phyloP scores from a whole-genome alignment of 2,329 filamentous ascomycete species.

The Nothophaeocryptopus gaeumannii region DNA sequence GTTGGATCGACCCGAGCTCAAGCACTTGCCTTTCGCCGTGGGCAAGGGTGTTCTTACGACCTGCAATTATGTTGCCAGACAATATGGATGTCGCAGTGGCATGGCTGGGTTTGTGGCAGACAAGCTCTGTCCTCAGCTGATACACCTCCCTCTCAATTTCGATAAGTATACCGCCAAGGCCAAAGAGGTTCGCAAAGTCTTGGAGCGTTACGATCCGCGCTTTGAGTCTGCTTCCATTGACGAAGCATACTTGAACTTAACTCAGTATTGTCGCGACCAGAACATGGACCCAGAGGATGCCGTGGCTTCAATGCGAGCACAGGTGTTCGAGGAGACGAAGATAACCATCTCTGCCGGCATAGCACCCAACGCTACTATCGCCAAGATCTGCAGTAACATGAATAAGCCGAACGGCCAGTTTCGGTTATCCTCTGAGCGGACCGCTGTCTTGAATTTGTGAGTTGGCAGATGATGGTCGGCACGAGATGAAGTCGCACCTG shows the following conservation, averaged over 20 bases:
- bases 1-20: conserved; percentile 71
- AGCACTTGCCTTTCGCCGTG: conserved; percentile 84
- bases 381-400: conserved; percentile 91
- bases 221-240: conserved; percentile 95
- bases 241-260: conserved; percentile 95
- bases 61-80: conserved; percentile 84
- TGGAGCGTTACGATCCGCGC: conserved; percentile 81
- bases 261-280: conserved; percentile 71
- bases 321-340: conserved; percentile 71
- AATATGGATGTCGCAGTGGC: conserved; percentile 85
- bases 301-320: conserved; percentile 71
- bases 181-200: conserved; percentile 75
- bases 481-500: too few species aligned
- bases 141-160: conserved; percentile 81
- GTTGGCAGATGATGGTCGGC: conserved; percentile 37
- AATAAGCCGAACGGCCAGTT: conserved; percentile 98
- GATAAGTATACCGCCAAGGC: conserved; percentile 90
- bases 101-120: conserved; percentile 97
- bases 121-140: conserved; percentile 83
- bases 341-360: conserved; percentile 94
- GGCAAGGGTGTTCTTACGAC: conserved; percentile 69
- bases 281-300: conserved; percentile 67
- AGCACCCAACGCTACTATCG: conserved; percentile 85
- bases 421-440: conserved; percentile 66
- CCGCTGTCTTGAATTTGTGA: conserved; percentile 66